These are phyloP conservation scores for Amauroascus verrucosus DNA, from an alignment of 2,329 filamentous ascomycete genomes.

Conservation along the genomic window DNA sequence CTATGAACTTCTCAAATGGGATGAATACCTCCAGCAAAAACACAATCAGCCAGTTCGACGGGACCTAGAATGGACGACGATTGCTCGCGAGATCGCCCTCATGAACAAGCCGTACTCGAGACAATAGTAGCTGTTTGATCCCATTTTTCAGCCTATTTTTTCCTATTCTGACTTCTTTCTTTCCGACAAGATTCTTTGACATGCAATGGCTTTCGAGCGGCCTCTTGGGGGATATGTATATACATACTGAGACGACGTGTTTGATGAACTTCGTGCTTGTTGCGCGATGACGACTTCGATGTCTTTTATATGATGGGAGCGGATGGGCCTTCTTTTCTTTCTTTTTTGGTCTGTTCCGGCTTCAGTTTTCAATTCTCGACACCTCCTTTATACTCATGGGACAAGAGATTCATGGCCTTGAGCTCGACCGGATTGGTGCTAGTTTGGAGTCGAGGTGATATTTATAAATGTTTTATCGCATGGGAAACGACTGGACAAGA, in stretches of 20 bases:
- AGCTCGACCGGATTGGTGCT: neutral
- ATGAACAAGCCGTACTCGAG: constrained; percentile 84
- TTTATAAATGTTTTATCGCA: neutral
- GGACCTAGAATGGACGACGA: constrained; percentile 83
- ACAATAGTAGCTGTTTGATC: constrained; percentile 6
- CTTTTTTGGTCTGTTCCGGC: neutral
- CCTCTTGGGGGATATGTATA: neutral
- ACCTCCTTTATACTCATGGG: neutral
- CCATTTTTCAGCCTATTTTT: constrained; percentile 8
- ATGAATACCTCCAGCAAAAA: constrained; percentile 59
- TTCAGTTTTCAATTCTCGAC: neutral
- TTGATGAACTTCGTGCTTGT: neutral
- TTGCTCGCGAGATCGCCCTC: constrained; percentile 78
- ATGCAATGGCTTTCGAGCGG: neutral
- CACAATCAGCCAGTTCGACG: constrained; percentile 49
- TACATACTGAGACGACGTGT: neutral
- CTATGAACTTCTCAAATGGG: constrained; percentile 89
- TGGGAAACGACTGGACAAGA: neutral
- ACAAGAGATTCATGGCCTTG: neutral
- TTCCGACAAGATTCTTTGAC: neutral
- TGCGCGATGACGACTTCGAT: neutral
- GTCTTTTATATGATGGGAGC: neutral
- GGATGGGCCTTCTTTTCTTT: constrained; percentile 6
- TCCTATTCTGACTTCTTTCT: neutral
- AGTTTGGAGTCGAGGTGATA: neutral